A percentile compares a stretch with the other conserved stretches of the same genome.
Conservation (phyloP, 768 basidiomycete species). For the Boletales sp. region DNA sequence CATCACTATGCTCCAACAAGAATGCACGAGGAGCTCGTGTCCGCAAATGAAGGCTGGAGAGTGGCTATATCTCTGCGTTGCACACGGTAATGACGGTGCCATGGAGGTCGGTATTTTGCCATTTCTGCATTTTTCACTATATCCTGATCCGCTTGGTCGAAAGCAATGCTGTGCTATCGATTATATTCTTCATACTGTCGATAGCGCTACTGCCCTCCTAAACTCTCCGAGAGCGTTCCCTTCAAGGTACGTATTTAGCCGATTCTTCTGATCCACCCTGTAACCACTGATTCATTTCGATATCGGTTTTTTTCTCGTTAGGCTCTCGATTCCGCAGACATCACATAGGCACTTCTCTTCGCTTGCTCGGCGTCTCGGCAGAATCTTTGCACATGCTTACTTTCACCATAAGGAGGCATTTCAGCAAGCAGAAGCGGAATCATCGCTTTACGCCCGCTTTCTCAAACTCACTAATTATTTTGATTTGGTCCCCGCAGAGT, state of each 20-base stretch:
- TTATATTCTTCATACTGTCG: constrained; percentile 90
- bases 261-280: constrained; percentile 16
- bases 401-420: constrained; percentile 92
- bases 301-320: constrained; percentile 26
- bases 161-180: constrained; percentile 97
- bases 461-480: constrained; percentile 77
- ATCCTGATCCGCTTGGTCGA: constrained; percentile 14
- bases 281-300: constrained; percentile 18
- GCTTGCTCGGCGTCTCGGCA: constrained; percentile 84
- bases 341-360: constrained; percentile 89
- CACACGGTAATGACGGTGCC: constrained; percentile 83
- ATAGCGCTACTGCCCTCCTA: constrained; percentile 87
- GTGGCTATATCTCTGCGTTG: constrained; percentile 95
- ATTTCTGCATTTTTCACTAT: neutral
- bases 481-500: constrained; percentile 77
- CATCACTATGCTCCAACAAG: constrained; percentile 80
- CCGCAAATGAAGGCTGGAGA: constrained; percentile 99
- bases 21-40: constrained; percentile 83
- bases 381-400: constrained; percentile 96
- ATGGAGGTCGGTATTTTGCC: constrained; percentile 61
- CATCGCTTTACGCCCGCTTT: constrained; percentile 86
- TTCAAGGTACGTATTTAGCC: constrained; percentile 58
- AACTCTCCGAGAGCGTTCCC: constrained; percentile 92
- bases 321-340: constrained; percentile 74
- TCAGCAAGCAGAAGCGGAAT: constrained; percentile 87